These are phyloP conservation scores for Trichoderma asperelloides DNA, from an alignment of 495 filamentous ascomycete genomes.

Conservation along the genomic window DNA sequence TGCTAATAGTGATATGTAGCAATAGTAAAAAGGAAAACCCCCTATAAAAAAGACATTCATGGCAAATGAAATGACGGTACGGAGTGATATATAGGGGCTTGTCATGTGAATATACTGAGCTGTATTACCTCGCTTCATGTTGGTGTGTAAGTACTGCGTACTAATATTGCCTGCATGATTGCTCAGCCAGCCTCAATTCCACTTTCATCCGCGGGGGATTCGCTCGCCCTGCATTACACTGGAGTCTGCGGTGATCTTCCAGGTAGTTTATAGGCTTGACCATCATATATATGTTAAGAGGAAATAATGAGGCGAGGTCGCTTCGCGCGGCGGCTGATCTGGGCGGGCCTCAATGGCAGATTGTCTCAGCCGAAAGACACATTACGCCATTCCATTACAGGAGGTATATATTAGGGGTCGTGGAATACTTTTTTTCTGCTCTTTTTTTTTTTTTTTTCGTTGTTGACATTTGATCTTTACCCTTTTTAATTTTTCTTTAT, in stretches of 20 bases:
- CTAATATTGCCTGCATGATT: too few relatives aligned
- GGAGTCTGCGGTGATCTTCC: too few relatives aligned
- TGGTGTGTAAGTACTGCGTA: too few relatives aligned
- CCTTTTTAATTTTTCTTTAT: background rate
- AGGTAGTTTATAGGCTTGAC: too few relatives aligned
- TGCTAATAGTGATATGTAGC: background rate
- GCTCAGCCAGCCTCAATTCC: too few relatives aligned
- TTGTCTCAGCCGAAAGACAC: background rate
- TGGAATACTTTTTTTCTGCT: background rate
- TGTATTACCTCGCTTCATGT: too few relatives aligned
- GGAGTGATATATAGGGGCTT: background rate
- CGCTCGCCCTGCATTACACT: too few relatives aligned
- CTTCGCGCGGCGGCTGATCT: background rate
- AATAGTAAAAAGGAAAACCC: background rate
- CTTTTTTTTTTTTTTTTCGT: background rate
- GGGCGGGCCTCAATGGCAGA: background rate
- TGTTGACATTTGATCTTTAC: background rate
- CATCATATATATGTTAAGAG: background rate
- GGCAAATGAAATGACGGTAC: too few relatives aligned
- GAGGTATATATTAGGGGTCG: background rate
- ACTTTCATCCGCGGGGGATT: too few relatives aligned
- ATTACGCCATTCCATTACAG: background rate
- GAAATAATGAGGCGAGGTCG: background rate
- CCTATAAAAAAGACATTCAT: background rate
- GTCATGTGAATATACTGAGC: too few relatives aligned